Conservation (phyloP, 176 grass and related monocot species). For the Luzula sylvatica region DNA sequence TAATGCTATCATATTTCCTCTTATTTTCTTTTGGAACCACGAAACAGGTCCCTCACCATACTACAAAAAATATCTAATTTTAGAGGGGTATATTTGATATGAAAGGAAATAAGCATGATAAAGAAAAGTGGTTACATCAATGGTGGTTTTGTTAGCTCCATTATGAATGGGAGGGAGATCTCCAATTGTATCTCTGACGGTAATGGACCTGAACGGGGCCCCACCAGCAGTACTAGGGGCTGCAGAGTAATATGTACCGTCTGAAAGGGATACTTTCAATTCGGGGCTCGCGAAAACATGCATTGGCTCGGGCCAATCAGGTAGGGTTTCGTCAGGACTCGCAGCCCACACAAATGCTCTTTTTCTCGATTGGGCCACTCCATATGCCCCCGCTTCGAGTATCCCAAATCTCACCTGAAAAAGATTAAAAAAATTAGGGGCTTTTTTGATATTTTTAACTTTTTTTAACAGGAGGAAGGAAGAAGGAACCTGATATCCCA, state of each 20-base stretch:
- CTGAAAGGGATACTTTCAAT: conserved; percentile 71
- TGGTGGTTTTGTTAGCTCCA: conserved; percentile 55
- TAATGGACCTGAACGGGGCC: conserved; percentile 83
- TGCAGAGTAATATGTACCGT: conserved; percentile 62
- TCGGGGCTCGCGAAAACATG: conserved; percentile 89
- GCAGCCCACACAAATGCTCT: conserved; percentile 98
- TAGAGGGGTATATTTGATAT: no score
- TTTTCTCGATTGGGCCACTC: conserved; percentile 94
- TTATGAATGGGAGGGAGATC: conserved; percentile 73
- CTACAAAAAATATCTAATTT: conserved; percentile 27
- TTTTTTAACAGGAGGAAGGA: no score
- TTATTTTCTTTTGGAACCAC: conserved; percentile 94
- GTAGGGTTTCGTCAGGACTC: conserved; percentile 73
- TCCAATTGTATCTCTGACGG: conserved; percentile 78
- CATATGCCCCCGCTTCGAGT: conserved; percentile 83
- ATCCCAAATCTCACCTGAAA: conserved; percentile 93
- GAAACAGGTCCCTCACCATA: conserved; percentile 64
- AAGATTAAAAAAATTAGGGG: background rate
- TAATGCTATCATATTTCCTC: conserved; percentile 47
- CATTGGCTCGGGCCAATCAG: conserved; percentile 92
- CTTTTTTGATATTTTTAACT: no score
- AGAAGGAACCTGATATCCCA: conserved; percentile 81
- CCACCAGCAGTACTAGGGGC: conserved; percentile 65
- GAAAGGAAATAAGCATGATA: conserved; percentile 1
- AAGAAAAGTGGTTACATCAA: conserved; percentile 44